Evolutionary conservation across 75 land plant species (phyloP), one percentile per base, ranked within the genome.

Genomic region (Isoetes taiwanensis): DNA sequence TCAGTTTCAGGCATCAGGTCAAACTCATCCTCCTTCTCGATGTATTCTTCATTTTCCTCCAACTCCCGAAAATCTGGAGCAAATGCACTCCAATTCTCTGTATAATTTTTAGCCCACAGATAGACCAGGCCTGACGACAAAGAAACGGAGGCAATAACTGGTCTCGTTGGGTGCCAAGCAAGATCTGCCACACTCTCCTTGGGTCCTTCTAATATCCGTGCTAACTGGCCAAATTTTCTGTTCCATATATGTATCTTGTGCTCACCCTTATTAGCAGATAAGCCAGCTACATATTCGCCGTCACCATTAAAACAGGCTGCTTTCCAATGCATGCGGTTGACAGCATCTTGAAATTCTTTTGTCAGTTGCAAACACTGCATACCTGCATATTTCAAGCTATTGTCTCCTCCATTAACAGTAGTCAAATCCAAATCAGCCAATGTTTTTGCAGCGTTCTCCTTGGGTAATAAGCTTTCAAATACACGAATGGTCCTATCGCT

Each of bases 1-100:
- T 87, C 97, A 64, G 77, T 66, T 41, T 91, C 97, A 68, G 97
- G 88, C 66, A 65, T 72, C 42, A 81, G 35, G 64, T 91, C 97
- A 75, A 91, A 91, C 55, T 91, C 97, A 73, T 91, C 97, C 70
- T 91, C 97, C 34, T 85, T 68, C 55, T 91, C 97, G 28, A 86
- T 72, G 67, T 91, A 91, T 59, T 91, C 97, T 58, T 91, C 97
- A 67, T 91, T 91, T 32, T 91, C 97, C 67, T 91, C 97, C 0
- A 91, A 83, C 64, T 91, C 97, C 61, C 85, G 82, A 37, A 91
- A 91, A 66, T 91, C 97, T 20, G 97, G 97, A 67, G 97, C 97
- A 81, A 91, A 91, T 2, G 97, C 97, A 71, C 97, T 87, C 97
- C 97, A 91, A 43, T 91, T 91, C 60, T 91, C 97, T 0, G 94